These are phyloP conservation scores for Ceratobasidium sp. DNA, from an alignment of 1,284 basidiomycete genomes.

Conservation along the genomic window DNA sequence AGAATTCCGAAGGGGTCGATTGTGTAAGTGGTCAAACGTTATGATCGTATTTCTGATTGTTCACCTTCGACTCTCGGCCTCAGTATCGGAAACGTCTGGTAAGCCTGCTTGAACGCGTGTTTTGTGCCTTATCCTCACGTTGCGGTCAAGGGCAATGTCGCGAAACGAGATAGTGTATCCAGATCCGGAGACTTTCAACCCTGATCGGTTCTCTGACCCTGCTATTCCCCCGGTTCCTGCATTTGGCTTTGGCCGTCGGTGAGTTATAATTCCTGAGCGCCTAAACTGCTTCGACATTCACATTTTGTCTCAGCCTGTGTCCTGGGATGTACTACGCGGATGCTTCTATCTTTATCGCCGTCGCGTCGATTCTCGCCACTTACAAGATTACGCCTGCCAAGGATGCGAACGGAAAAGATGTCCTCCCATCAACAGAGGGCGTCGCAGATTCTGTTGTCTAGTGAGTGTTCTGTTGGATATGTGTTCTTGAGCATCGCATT, in stretches of 20 bases:
- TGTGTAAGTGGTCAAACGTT: constrained; percentile 15
- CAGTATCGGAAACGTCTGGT: constrained; percentile 37
- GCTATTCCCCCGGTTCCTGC: constrained; percentile 27
- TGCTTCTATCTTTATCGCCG: constrained; percentile 36
- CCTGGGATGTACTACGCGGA: constrained; percentile 39
- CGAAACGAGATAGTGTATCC: constrained; percentile 25
- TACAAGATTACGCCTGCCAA: constrained; percentile 44
- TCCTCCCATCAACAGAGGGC: constrained; percentile 38
- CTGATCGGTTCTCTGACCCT: constrained; percentile 36
- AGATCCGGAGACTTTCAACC: constrained; percentile 19
- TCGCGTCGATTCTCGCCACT: constrained; percentile 43
- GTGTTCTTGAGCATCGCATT: background rate
- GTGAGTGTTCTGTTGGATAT: constrained; percentile 8
- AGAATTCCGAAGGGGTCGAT: constrained; percentile 42
- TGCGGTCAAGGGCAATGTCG: constrained; percentile 16
- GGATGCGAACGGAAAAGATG: constrained; percentile 43
- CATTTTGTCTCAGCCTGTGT: constrained; percentile 32
- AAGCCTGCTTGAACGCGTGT: background rate
- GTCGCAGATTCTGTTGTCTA: constrained; percentile 33
- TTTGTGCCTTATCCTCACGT: background rate
- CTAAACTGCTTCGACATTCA: background rate
- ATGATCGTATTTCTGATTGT: background rate
- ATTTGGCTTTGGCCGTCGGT: constrained; percentile 31
- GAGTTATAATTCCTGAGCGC: background rate
- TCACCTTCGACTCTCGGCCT: too few species aligned